Base-by-base conservation (phyloP, 768 basidiomycete genomes). In the Megacollybia marginata region DNA sequence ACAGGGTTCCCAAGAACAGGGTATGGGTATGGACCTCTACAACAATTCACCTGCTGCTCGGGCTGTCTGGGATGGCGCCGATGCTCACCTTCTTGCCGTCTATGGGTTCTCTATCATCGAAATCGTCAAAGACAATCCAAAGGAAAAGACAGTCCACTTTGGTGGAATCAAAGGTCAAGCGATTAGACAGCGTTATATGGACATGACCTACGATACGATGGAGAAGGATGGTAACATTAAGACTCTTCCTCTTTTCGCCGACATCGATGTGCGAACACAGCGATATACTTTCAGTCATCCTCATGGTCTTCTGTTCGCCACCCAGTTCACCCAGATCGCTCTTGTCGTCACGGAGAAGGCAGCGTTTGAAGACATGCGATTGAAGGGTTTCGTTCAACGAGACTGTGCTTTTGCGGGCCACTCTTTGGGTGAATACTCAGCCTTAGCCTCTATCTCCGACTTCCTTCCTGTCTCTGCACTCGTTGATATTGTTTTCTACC, bases 1-100 rank as follows among this genome's bases (percentile, higher is more conserved):
- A 31, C 95, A 98, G 64, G 95, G 95, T 49, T 97, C 94, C 5
- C 95, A 98, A 64, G 95, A 98, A 67, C 84, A 85, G 43, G 92
- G 95, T 16, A 98, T 99, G 96, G 96, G 96, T 16, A 98, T 99
- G 93, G 94, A 97, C 56, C 79, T 99, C 2, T 99, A 97, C 77
- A 87, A 82, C 63, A 79, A 67, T 55, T 97, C 93, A 5, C 87
- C 92, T 42, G 92, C 94, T 16, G 96, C 96, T 49, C 88, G 89
- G 54, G 87, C 92, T 38, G 94, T 98, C 48, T 99, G 96, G 96
- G 95, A 98, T 51, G 84, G 85, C 45, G 95, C 95, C 47, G 94
- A 99, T 60, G 79, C 83, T 42, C 95, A 99, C 65, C 74, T 99
- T 46, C 85, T 88, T 44, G 85, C 90, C 23, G 92, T 94, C 5